These are phyloP conservation scores for Fusarium brachygibbosum DNA, from an alignment of 2,329 filamentous ascomycete genomes.

Conservation along the genomic window DNA sequence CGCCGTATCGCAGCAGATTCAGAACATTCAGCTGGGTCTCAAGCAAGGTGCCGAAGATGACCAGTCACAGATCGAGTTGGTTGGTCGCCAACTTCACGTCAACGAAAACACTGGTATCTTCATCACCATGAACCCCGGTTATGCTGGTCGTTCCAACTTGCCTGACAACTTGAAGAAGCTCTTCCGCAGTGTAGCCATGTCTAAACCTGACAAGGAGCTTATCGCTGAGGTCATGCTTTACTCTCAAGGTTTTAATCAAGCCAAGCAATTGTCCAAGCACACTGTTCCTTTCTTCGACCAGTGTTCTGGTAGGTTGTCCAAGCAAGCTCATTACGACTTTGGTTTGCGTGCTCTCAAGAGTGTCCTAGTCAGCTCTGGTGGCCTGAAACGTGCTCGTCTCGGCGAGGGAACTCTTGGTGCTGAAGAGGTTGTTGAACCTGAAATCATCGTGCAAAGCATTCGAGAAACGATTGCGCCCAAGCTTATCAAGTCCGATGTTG, in stretches of 20 bases:
- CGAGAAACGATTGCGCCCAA: constrained; percentile 99
- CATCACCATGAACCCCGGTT: constrained; percentile 99
- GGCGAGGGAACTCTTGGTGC: constrained; percentile 69
- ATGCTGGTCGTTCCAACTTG: constrained; percentile 96
- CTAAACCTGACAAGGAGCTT: constrained; percentile 98
- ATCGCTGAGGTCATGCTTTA: constrained; percentile 99
- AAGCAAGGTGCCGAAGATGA: constrained; percentile 86
- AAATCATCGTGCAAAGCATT: constrained; percentile 98
- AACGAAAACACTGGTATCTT: constrained; percentile 97
- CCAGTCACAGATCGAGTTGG: constrained; percentile 91
- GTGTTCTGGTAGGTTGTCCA: constrained; percentile 84
- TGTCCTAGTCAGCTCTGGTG: constrained; percentile 96
- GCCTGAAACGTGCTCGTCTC: constrained; percentile 88
- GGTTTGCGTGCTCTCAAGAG: constrained; percentile 98
- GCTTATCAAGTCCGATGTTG: constrained; percentile 91
- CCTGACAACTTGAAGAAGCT: constrained; percentile 99
- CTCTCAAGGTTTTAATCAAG: constrained; percentile 98
- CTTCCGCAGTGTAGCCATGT: constrained; percentile 99
- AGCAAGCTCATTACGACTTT: constrained; percentile 99
- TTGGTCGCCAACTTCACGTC: constrained; percentile 90
- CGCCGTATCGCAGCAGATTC: constrained; percentile 98
- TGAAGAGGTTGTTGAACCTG: constrained; percentile 86
- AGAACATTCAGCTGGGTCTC: constrained; percentile 97
- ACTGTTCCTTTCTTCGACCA: constrained; percentile 98
- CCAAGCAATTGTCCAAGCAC: constrained; percentile 92